Percentiles rank a stretch among this genome's conserved stretches.
These are phyloP conservation scores for Fusarium miscanthi DNA, from an alignment of 2,329 filamentous ascomycete species.

Conservation along the genomic window DNA sequence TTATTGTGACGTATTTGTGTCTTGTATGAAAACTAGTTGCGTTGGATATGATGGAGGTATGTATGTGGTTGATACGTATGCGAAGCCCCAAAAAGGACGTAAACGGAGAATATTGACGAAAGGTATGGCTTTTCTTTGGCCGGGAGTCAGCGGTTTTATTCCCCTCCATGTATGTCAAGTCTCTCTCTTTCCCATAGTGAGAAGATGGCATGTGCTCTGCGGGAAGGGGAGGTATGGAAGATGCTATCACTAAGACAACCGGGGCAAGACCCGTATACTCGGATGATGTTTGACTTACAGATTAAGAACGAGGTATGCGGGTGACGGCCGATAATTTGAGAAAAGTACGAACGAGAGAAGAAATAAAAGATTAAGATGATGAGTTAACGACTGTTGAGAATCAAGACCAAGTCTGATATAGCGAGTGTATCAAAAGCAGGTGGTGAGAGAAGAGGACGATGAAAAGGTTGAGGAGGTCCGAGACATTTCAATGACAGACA, in stretches of 20 bases:
- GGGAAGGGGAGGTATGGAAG: slow-evolving; percentile 29
- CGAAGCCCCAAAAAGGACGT: slow-evolving; percentile 19
- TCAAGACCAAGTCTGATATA: slow-evolving; percentile 16
- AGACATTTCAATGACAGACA: slow-evolving; percentile 25
- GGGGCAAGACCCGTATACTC: slow-evolving; percentile 1
- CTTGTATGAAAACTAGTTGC: slow-evolving; percentile 2
- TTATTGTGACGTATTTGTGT: slow-evolving; percentile 47
- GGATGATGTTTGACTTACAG: slow-evolving; percentile 24
- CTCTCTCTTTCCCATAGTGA: slow-evolving; percentile 3
- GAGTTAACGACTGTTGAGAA: slow-evolving; percentile 24
- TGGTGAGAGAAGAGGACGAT: slow-evolving; percentile 19
- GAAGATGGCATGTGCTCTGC: neutral
- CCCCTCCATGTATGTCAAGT: neutral
- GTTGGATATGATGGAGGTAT: slow-evolving; percentile 13
- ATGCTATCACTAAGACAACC: slow-evolving; percentile 32
- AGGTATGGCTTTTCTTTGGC: slow-evolving; percentile 10
- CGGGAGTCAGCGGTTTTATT: slow-evolving; percentile 29
- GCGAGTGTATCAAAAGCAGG: slow-evolving; percentile 33
- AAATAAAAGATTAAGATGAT: neutral
- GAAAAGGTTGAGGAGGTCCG: slow-evolving; percentile 22
- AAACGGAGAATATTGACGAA: slow-evolving; percentile 16
- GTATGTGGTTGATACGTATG: slow-evolving; percentile 11
- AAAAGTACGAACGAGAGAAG: slow-evolving; percentile 3
- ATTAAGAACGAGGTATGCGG: neutral
- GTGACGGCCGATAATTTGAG: neutral